Percentiles rank a stretch among this genome's conserved stretches.
These are phyloP conservation scores for Boletellus sp. DNA, from an alignment of 1,284 basidiomycete species.

Conservation along the genomic window DNA sequence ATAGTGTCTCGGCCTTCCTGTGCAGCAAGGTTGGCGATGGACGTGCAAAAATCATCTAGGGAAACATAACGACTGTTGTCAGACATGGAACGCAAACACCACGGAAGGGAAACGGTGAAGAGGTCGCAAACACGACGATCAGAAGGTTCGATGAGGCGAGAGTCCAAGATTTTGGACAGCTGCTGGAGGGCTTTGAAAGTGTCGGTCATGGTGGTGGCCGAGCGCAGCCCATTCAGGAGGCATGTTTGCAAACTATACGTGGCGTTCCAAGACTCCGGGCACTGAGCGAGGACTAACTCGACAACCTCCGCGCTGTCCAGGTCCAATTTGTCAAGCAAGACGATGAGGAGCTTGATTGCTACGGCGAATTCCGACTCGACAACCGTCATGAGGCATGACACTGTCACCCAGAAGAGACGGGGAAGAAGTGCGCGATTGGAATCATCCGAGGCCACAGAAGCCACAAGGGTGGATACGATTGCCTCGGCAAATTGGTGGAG, in stretches of 20 bases:
- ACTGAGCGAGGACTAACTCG: conserved; percentile 62
- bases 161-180: conserved; percentile 61
- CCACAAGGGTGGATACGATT: conserved; percentile 75
- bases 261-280: conserved; percentile 75
- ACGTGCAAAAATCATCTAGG: conserved; percentile 70
- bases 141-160: conserved; percentile 69
- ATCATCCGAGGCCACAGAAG: conserved; percentile 59
- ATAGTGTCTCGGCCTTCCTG: conserved; percentile 73
- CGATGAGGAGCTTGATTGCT: conserved; percentile 65
- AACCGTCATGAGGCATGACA: conserved; percentile 80
- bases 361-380: conserved; percentile 81
- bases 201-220: conserved; percentile 63
- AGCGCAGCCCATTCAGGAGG: conserved; percentile 81
- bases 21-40: conserved; percentile 72
- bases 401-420: conserved; percentile 85
- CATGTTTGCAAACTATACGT: conserved; percentile 66
- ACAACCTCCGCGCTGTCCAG: conserved; percentile 64
- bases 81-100: conserved; percentile 82
- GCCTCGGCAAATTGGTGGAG: conserved; percentile 84
- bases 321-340: conserved; percentile 71
- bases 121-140: conserved; percentile 77
- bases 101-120: conserved; percentile 83
- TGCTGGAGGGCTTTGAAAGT: conserved; percentile 71
- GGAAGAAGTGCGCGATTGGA: conserved; percentile 65
- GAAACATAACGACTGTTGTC: conserved; percentile 57